phyloP scores from a whole-genome alignment of 2,329 filamentous ascomycete genomes.

The Cladosporium colombiae region DNA sequence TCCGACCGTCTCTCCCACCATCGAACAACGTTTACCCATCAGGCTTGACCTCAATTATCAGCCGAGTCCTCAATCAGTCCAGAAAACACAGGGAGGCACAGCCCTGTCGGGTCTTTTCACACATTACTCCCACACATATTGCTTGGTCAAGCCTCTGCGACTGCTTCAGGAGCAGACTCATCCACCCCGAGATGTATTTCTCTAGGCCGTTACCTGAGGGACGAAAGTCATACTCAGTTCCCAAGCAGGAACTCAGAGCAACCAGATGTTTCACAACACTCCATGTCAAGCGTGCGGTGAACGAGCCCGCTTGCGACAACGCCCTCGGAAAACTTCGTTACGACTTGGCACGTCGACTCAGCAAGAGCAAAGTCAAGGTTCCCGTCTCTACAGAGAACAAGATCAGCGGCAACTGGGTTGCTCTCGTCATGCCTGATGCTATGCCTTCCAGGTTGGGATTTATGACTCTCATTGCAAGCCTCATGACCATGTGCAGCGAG shows the following conservation, averaged over 20 bases:
- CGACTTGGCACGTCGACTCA: background rate
- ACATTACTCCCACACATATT: background rate
- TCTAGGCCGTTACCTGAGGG: background rate
- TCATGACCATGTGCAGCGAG: background rate
- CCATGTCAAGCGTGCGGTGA: background rate
- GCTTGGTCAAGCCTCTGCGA: background rate
- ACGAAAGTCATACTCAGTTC: background rate
- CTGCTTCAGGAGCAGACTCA: background rate
- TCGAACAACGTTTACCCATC: background rate
- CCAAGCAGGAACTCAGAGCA: background rate
- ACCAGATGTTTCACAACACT: conserved; percentile 7
- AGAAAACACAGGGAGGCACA: background rate
- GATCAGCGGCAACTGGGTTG: conserved; percentile 5
- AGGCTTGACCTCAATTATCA: background rate
- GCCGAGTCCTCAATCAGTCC: background rate
- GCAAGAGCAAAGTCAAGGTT: background rate
- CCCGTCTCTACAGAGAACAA: background rate
- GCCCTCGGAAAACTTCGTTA: background rate
- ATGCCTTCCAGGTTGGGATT: conserved; percentile 6
- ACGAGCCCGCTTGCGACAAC: background rate
- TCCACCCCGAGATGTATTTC: background rate
- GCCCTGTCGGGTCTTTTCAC: background rate
- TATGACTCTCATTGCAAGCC: conserved; percentile 3
- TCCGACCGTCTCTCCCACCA: background rate
- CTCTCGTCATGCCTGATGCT: conserved; percentile 1